Evolutionary conservation across 2,329 filamentous ascomycete genomes (phyloP).

Genomic region (Chaetomiaceae sp.): DNA sequence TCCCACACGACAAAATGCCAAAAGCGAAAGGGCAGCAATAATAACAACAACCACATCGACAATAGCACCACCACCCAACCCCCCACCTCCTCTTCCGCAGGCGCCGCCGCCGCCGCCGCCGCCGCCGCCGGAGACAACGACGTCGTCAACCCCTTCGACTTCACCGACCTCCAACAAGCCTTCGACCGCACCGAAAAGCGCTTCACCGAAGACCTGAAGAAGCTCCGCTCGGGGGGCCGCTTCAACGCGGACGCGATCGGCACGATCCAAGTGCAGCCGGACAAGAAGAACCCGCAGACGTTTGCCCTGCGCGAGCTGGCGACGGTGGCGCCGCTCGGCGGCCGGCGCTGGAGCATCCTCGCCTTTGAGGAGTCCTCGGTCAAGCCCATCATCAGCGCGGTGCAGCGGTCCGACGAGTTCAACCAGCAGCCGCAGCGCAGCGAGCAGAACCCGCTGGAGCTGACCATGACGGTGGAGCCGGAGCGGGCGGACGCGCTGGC

Average conservation of each 20-base stretch:
- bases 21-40: slow-evolving; percentile 1
- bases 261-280: slow-evolving; percentile 35
- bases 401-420: slow-evolving; percentile 49
- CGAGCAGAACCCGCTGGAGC: slow-evolving; percentile 56
- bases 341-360: slow-evolving; percentile 36
- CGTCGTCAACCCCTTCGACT: slow-evolving; percentile 45
- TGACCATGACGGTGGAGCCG: slow-evolving; percentile 50
- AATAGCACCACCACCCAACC: background rate
- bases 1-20: slow-evolving; percentile 12
- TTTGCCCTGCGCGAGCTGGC: slow-evolving; percentile 54
- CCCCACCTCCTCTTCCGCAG: background rate
- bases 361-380: slow-evolving; percentile 41
- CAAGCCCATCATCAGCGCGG: slow-evolving; percentile 53
- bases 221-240: slow-evolving; percentile 44
- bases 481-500: slow-evolving; percentile 47
- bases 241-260: slow-evolving; percentile 51
- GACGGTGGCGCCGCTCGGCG: slow-evolving; percentile 47
- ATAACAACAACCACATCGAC: background rate
- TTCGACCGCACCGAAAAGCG: slow-evolving; percentile 39
- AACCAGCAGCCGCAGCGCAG: slow-evolving; percentile 58
- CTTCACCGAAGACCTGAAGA: slow-evolving; percentile 39
- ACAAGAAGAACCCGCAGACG: slow-evolving; percentile 29
- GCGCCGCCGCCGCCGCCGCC: background rate
- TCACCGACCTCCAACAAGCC: slow-evolving; percentile 44
- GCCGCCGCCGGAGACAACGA: slow-evolving; percentile 29